phyloP scores from a whole-genome alignment of 805 yeast genomes.

The Wickerhamomyces kurtzmanii region DNA sequence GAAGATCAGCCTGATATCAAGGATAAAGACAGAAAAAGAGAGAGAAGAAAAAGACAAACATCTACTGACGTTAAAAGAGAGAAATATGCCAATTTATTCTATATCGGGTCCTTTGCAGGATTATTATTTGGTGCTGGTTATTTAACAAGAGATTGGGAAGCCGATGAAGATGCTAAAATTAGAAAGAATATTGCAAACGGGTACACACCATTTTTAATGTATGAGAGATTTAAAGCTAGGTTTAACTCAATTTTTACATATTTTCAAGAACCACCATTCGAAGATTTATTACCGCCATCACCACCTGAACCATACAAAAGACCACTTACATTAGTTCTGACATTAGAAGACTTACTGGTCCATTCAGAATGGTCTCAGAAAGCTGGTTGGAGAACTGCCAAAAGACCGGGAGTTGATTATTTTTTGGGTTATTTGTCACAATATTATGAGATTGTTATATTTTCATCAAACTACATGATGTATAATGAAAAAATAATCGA shows the following conservation, averaged over 20 bases:
- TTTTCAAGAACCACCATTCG: conserved; percentile 90
- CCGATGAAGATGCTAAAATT: conserved; percentile 54
- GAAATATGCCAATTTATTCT: conserved; percentile 65
- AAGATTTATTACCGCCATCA: conserved; percentile 83
- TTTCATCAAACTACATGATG: conserved; percentile 77
- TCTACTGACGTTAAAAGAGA: conserved; percentile 79
- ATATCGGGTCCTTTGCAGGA: conserved; percentile 41
- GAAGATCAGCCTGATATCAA: conserved; percentile 14
- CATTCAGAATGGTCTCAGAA: conserved; percentile 90
- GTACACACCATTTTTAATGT: conserved; percentile 52
- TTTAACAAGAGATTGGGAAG: conserved; percentile 80
- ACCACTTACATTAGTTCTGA: conserved; percentile 82
- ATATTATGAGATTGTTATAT: conserved; percentile 91
- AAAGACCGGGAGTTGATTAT: conserved; percentile 97
- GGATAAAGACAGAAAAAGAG: conserved; percentile 10
- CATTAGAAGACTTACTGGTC: conserved; percentile 81
- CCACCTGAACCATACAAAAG: conserved; percentile 90
- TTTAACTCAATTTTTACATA: conserved; percentile 65
- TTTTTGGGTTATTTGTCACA: conserved; percentile 90
- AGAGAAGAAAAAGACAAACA: conserved; percentile 51
- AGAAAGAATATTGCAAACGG: conserved; percentile 54
- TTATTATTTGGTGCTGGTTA: conserved; percentile 52
- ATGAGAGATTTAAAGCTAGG: conserved; percentile 63
- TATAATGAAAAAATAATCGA: conserved; percentile 77
- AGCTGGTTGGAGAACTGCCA: conserved; percentile 97